phyloP scores from a whole-genome alignment of 345 rosid genomes.

The Iberis pinnata region DNA sequence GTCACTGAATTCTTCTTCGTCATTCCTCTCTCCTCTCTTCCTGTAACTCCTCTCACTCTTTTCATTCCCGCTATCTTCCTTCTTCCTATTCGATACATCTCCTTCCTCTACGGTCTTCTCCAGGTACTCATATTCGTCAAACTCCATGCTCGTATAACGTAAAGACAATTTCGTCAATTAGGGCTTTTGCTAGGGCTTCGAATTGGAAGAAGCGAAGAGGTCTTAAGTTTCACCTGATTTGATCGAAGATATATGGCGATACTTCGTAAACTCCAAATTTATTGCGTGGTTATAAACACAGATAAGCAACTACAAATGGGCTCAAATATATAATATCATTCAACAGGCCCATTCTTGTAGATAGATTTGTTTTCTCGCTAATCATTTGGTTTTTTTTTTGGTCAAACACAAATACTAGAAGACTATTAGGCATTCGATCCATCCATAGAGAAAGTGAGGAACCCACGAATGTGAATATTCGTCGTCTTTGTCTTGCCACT shows the following conservation, averaged over 20 bases:
- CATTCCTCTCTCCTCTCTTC: conserved; percentile 50
- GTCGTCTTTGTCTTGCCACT: no score
- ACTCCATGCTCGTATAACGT: conserved; percentile 45
- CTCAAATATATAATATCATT: neutral
- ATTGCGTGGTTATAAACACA: neutral
- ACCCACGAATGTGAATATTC: no score
- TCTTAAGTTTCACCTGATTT: neutral
- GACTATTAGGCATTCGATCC: no score
- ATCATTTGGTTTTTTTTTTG: no score
- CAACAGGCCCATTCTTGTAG: conserved; percentile 16
- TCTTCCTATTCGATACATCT: conserved; percentile 36
- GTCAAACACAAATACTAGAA: no score
- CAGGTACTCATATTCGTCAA: conserved; percentile 92
- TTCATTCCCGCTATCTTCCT: conserved; percentile 41
- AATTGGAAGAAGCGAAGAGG: neutral
- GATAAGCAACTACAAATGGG: conserved; percentile 1
- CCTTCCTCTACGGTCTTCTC: conserved; percentile 81
- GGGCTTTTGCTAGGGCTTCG: conserved; percentile 29
- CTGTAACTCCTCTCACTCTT: conserved; percentile 65
- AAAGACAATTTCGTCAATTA: conserved; percentile 9
- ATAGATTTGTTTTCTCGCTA: no score
- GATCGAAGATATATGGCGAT: conserved; percentile 6
- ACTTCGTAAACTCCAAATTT: neutral
- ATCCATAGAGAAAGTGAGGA: no score
- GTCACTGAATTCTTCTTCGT: conserved; percentile 43